Percentiles rank a stretch among this genome's conserved stretches.
These are phyloP conservation scores for Ogataea pilisensis DNA, from an alignment of 805 yeast genomes.

Conservation along the genomic window DNA sequence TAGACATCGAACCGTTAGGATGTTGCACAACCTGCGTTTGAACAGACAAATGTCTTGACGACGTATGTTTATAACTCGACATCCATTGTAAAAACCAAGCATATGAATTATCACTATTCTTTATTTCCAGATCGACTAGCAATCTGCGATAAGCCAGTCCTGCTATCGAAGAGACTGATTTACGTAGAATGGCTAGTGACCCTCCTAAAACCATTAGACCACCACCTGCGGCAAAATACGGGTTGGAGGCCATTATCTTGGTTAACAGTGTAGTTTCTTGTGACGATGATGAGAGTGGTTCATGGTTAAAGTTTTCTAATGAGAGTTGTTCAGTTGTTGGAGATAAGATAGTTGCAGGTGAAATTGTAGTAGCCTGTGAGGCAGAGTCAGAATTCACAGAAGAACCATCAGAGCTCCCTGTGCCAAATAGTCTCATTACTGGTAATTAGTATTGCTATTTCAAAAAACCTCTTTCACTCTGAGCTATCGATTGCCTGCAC, in stretches of 20 bases:
- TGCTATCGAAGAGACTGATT: constrained; percentile 59
- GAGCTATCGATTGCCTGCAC: no score
- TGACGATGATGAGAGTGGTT: neutral
- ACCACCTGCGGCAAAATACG: constrained; percentile 98
- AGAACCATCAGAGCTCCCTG: neutral
- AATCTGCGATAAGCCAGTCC: constrained; percentile 73
- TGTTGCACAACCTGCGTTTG: constrained; percentile 85
- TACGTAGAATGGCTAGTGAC: constrained; percentile 71
- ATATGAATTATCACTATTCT: constrained; percentile 89
- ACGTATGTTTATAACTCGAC: constrained; percentile 72
- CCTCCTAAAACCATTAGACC: constrained; percentile 97
- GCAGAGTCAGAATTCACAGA: neutral
- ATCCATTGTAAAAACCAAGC: constrained; percentile 97
- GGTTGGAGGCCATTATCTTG: constrained; percentile 53
- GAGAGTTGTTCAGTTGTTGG: constrained; percentile 1
- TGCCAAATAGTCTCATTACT: neutral
- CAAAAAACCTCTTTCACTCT: no score
- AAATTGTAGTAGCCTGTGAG: neutral
- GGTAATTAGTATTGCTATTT: no score
- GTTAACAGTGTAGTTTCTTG: constrained; percentile 13
- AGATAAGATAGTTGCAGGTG: constrained; percentile 1
- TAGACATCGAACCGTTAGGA: constrained; percentile 85
- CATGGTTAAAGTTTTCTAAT: constrained; percentile 1
- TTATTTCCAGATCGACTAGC: constrained; percentile 88
- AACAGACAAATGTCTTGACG: constrained; percentile 82